Evolutionary conservation across 139 green algal genomes (phyloP), one percentile per base, ranked within the genome.

Genomic region (Astrephomene gubernaculifera): DNA sequence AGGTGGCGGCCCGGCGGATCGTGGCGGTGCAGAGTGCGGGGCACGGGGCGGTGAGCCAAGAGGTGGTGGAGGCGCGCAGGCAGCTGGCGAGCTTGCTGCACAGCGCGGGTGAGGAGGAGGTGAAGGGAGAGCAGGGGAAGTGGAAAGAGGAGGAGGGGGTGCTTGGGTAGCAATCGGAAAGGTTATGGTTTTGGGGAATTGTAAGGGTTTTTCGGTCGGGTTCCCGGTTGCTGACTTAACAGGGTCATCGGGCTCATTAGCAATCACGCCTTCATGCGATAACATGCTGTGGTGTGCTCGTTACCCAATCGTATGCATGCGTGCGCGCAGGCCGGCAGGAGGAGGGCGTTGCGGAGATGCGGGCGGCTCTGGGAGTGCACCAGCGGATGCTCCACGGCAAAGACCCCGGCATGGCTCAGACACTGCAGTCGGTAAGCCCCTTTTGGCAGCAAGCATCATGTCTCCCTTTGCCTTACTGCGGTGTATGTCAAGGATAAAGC

Each of bases 341-440:
- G 35, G 73, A 81, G 36, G 73, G 35, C 35, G 33, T 81, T 35
- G 54, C 53, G 33, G 73, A 81, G 73, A 81, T 81, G 73, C 73
- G 73, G 19, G 35, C 53, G 12, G 54, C 73, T 4, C 73, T 81
- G 33, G 73, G 53, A 5, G 52, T 70, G 9, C 73, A 81, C 36
- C 53, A 69, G 38, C 6, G 39, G 53, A 21, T 81, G 21, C 73
- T 52, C 35, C 43, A 64, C 35, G 73, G 73, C 73, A 81, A 81
- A 53, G 73, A 81, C 73, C 73, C 73, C 1, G 25, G 22, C 33
- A 81, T 81, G 73, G 22, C 1, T 14, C 22, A 43, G 27, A 81
- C 73, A 10, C 3, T 81, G 36, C 45, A 65, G 71, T 21, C 71
- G 71, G 71, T 79, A 19, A 2, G 71, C 21, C 57, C 14, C 14